Evolutionary conservation across 148 eudicot genomes (phyloP).

Genomic region (Vaccinium corymbosum): DNA sequence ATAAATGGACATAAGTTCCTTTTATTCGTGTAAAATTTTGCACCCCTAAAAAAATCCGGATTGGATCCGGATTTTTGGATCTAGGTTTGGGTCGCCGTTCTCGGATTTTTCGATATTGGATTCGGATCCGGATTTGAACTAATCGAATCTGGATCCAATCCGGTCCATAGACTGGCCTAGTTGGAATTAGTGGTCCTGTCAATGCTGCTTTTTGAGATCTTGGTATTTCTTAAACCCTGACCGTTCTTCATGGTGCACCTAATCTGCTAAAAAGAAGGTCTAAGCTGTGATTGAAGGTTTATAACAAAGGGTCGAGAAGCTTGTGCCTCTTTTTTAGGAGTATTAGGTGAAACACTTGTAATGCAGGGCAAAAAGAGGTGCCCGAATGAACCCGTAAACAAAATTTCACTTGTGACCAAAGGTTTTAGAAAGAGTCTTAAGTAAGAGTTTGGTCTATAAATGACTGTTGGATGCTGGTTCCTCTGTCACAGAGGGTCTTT

Average conservation of each 20-base stretch:
- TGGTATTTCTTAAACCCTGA: background rate
- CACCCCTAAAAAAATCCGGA: too few species aligned
- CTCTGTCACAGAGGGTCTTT: too few species aligned
- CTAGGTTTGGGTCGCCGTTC: too few species aligned
- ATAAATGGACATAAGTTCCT: too few species aligned
- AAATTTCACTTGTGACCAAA: background rate
- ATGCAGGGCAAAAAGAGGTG: background rate
- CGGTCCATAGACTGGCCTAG: too few species aligned
- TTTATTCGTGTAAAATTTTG: too few species aligned
- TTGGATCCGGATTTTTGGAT: too few species aligned
- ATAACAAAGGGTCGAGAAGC: background rate
- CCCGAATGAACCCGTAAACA: background rate
- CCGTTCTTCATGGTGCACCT: background rate
- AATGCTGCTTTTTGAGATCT: background rate
- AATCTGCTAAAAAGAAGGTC: constrained; percentile 3
- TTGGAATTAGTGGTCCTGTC: background rate
- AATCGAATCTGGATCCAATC: too few species aligned
- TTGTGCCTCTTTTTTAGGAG: background rate
- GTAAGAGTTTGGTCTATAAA: too few species aligned
- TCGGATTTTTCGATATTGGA: too few species aligned
- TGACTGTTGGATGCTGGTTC: too few species aligned
- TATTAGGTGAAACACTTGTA: background rate
- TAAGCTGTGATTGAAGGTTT: background rate
- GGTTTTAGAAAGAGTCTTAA: background rate
- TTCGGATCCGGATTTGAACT: too few species aligned